Evolutionary conservation across 2,329 filamentous ascomycete species (phyloP).

Genomic region (Huntiella decipiens): DNA sequence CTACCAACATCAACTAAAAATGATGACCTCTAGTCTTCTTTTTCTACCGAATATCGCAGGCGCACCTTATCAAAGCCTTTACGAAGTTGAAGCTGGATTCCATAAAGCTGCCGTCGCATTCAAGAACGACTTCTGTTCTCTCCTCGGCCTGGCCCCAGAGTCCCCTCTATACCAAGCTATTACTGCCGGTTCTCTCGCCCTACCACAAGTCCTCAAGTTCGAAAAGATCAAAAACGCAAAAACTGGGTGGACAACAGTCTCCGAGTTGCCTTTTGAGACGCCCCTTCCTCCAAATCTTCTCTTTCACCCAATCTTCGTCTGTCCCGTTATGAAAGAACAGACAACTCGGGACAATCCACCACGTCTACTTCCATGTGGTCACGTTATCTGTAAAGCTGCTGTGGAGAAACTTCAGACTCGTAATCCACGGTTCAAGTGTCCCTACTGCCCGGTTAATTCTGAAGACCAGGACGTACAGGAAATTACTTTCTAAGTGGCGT

Average conservation of each 20-base stretch:
- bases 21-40: conserved; percentile 44
- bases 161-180: conserved; percentile 85
- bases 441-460: conserved; percentile 82
- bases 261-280: conserved; percentile 70
- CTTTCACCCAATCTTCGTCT: conserved; percentile 96
- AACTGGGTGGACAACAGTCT: conserved; percentile 84
- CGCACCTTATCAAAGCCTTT: conserved; percentile 65
- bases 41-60: conserved; percentile 54
- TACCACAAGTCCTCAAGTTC: conserved; percentile 77
- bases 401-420: conserved; percentile 64
- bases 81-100: conserved; percentile 59
- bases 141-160: conserved; percentile 75
- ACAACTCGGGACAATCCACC: conserved; percentile 83
- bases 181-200: conserved; percentile 78
- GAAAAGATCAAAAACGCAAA: conserved; percentile 74
- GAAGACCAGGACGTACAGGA: conserved; percentile 55
- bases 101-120: conserved; percentile 74
- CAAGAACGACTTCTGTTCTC: conserved; percentile 81
- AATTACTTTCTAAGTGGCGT: conserved; percentile 37
- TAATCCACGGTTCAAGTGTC: conserved; percentile 64
- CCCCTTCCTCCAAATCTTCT: conserved; percentile 40
- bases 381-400: conserved; percentile 77
- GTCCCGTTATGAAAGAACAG: conserved; percentile 91
- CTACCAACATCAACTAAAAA: conserved; percentile 40
- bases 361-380: conserved; percentile 91